Evolutionary conservation across 306 rosid species (phyloP), one percentile per base, ranked within the genome.

Genomic region (Psophocarpus tetragonolobus): DNA sequence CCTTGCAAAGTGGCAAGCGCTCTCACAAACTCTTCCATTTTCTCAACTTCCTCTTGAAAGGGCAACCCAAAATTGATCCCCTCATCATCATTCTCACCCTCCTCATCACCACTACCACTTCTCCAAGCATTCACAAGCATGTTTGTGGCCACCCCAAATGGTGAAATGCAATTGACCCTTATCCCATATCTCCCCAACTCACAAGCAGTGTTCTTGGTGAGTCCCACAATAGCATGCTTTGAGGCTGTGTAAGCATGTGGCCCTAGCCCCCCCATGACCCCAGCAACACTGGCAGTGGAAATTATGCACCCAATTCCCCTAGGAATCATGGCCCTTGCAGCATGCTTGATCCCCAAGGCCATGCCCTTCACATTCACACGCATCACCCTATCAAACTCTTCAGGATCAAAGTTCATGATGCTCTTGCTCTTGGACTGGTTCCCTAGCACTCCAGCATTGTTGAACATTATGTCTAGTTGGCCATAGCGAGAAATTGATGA

Each of bases 61-160:
- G 91, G 97, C 45, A 86, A 20, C 70, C 92, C 92, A 26, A 73
- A 84, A 39, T 73, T 82, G 73, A 79, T 27, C 0, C 44, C 63
- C 1, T 77, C 86, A 0, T 67, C 84, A 2, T 80, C 76, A 2
- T 80, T 73, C 0, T 36, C 87, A 0, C 80, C 84, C 0, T 70
- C 91, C 0, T 64, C 71, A 0, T 20, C 51, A 5, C 3, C 87
- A 9, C 20, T 80, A 0, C 36, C 20, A 2, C 10, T 73, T 41
- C 88, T 75, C 96, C 97, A 90, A 7, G 97, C 96, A 36, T 88
- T 88, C 20, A 92, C 91, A 2, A 92, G 87, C 97, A 92, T 90
- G 10, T 91, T 68, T 2, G 97, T 92, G 27, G 97, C 97, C n/a
- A 92, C 97, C 36, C 97, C 97, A 15, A 92, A 92, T 2, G 97